phyloP scores from a whole-genome alignment of 1,284 basidiomycete genomes.

The Malassezia arunalokei region DNA sequence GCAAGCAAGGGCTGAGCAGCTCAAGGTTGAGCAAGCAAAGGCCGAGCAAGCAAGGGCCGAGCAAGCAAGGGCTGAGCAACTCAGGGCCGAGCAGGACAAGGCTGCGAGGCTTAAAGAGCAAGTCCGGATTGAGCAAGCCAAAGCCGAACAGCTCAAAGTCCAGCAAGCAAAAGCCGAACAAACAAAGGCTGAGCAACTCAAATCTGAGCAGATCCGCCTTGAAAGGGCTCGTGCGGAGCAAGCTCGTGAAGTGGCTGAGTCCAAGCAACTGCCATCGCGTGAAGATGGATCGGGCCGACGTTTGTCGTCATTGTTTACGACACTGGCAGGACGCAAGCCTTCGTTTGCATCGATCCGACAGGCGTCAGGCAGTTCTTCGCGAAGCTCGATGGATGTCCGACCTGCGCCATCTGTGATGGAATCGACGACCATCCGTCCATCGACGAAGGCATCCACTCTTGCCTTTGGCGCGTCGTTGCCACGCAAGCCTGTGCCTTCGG shows the following conservation, averaged over 20 bases:
- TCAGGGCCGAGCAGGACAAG: not conserved
- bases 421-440: not conserved
- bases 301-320: not conserved
- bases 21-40: not conserved
- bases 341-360: not conserved
- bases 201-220: not conserved
- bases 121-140: not conserved
- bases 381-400: not conserved
- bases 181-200: not conserved
- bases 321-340: not conserved
- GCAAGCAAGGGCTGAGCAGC: not conserved
- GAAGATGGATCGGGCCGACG: not conserved
- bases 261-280: not conserved
- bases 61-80: not conserved
- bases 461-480: not conserved
- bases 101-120: not conserved
- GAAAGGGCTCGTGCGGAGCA: not conserved
- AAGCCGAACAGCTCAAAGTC: not conserved
- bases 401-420: not conserved
- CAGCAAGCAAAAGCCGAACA: not conserved
- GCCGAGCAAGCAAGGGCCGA: not conserved
- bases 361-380: not conserved
- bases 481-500: not conserved
- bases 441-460: not conserved
- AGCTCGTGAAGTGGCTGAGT: not conserved